These are phyloP conservation scores for Cutaneotrichosporon daszewskae DNA, from an alignment of 1,284 basidiomycete genomes.

Conservation along the genomic window DNA sequence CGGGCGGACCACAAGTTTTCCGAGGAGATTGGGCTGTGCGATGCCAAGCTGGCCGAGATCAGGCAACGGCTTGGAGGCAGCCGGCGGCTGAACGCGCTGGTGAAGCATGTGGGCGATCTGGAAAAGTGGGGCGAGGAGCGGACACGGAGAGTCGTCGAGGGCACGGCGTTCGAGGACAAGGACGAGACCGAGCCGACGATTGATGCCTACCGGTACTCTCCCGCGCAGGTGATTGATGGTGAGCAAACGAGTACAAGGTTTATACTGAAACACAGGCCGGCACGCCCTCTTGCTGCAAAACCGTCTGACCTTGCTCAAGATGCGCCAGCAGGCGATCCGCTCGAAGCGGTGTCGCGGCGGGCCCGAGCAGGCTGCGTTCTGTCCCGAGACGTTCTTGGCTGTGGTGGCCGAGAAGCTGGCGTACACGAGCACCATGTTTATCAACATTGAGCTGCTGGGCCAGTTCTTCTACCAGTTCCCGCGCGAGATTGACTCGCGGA, in stretches of 20 bases:
- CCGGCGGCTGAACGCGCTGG: slow-evolving; percentile 68
- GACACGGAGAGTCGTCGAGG: slow-evolving; percentile 20
- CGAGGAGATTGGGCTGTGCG: slow-evolving; percentile 77
- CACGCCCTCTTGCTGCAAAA: slow-evolving; percentile 84
- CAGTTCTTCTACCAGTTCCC: slow-evolving; percentile 99
- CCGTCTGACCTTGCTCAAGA: slow-evolving; percentile 72
- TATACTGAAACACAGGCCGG: slow-evolving; percentile 58
- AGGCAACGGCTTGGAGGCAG: slow-evolving; percentile 77
- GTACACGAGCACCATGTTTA: slow-evolving; percentile 94
- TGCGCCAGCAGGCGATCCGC: slow-evolving; percentile 75
- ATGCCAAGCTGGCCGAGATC: slow-evolving; percentile 78
- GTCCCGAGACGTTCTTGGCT: slow-evolving; percentile 93
- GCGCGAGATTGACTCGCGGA: slow-evolving; percentile 89
- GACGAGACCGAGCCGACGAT: slow-evolving; percentile 51
- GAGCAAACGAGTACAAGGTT: slow-evolving; percentile 46
- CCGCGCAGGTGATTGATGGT: slow-evolving; percentile 86
- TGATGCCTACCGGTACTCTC: slow-evolving; percentile 81
- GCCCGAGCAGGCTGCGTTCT: slow-evolving; percentile 78
- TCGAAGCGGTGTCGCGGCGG: slow-evolving; percentile 82
- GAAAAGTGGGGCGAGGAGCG: slow-evolving; percentile 76
- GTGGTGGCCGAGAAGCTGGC: slow-evolving; percentile 96
- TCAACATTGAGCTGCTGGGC: slow-evolving; percentile 93
- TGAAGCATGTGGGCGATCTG: slow-evolving; percentile 73
- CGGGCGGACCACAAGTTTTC: slow-evolving; percentile 73
- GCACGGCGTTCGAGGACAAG: slow-evolving; percentile 33